These are phyloP conservation scores for Cladophialophora bantiana DNA, from an alignment of 2,329 filamentous ascomycete species.

Conservation along the genomic window DNA sequence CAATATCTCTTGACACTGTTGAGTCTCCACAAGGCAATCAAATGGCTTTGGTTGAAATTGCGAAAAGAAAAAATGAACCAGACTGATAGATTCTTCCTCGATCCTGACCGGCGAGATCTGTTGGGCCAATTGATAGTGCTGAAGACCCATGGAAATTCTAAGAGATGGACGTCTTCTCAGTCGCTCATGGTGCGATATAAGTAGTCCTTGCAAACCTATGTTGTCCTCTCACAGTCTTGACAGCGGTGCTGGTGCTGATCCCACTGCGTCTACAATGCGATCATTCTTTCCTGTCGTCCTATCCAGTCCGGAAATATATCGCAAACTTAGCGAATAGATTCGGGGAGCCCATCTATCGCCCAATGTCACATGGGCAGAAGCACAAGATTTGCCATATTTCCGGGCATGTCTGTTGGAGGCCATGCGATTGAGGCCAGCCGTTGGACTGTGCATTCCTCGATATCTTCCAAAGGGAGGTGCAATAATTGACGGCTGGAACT, in stretches of 20 bases:
- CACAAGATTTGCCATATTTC: conserved; percentile 27
- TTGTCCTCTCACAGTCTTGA: neutral
- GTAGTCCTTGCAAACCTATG: neutral
- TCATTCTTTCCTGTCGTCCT: conserved; percentile 62
- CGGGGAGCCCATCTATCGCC: conserved; percentile 17
- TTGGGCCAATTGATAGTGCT: conserved; percentile 60
- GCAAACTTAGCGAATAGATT: conserved; percentile 57
- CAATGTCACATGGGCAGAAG: conserved; percentile 21
- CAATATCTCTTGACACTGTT: conserved; percentile 50
- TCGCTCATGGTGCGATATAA: conserved; percentile 60
- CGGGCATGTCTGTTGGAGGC: conserved; percentile 29
- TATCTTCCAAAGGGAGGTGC: conserved; percentile 32
- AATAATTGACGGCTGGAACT: conserved; percentile 28
- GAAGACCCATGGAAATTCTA: conserved; percentile 57
- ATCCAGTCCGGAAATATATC: conserved; percentile 53
- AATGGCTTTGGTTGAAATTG: conserved; percentile 33
- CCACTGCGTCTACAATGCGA: conserved; percentile 65
- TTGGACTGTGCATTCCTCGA: conserved; percentile 39
- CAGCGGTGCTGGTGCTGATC: conserved; percentile 60
- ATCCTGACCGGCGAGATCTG: conserved; percentile 42
- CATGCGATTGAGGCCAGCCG: conserved; percentile 35
- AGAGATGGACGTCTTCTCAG: conserved; percentile 63
- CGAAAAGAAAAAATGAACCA: conserved; percentile 41
- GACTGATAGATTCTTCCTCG: conserved; percentile 41
- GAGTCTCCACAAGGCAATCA: conserved; percentile 49